Evolutionary conservation across 169 alveolate species (phyloP).

Genomic region (Plasmodium chabaudi): DNA sequence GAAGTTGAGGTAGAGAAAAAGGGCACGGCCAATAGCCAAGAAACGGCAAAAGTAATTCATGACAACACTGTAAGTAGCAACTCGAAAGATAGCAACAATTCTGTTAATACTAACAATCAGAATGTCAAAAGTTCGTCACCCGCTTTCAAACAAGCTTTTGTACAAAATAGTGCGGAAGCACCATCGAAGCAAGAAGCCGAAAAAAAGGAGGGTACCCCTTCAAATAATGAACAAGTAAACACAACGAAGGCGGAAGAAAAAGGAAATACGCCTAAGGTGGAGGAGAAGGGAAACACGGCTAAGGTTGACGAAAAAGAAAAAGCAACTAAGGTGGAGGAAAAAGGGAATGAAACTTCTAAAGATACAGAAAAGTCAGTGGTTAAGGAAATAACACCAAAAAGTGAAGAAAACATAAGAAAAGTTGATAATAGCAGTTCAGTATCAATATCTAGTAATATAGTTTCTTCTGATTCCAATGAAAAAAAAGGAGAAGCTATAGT

Average conservation of each 20-base stretch:
- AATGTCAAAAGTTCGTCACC: not conserved
- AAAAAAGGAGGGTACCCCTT: not conserved
- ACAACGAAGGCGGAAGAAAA: not conserved
- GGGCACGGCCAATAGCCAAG: not conserved
- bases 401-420: constrained; percentile 8
- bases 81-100: not conserved
- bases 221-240: not conserved
- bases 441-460: no score
- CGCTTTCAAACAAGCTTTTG: not conserved
- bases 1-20: no score
- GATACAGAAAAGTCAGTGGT: constrained; percentile 49
- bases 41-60: not conserved
- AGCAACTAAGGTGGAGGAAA: not conserved
- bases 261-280: not conserved
- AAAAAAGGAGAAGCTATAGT: not conserved
- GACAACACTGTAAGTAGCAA: not conserved
- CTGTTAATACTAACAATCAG: no score
- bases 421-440: not conserved
- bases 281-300: not conserved
- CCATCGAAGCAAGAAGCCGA: constrained; percentile 1
- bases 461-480: no score
- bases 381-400: constrained; percentile 46
- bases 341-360: not conserved
- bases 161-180: constrained; percentile 5
- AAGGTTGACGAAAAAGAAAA: not conserved